phyloP scores from a whole-genome alignment of 148 eudicot species.

The Diospyros lotus region DNA sequence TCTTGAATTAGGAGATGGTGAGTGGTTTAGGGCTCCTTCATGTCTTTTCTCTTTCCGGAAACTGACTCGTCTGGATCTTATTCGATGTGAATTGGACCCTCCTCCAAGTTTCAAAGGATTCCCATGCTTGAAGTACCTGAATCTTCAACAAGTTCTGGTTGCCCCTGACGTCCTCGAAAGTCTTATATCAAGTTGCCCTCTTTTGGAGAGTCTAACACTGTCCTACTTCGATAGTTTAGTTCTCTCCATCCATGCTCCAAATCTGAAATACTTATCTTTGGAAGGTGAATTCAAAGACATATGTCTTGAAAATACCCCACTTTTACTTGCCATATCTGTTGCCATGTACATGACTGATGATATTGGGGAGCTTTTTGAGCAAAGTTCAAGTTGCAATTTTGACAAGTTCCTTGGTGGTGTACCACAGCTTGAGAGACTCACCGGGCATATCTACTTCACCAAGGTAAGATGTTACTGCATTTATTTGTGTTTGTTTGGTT shows the following conservation, averaged over 20 bases:
- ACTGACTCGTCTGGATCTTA: slow-evolving; percentile 48
- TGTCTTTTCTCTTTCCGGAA: slow-evolving; percentile 45
- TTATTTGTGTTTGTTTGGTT: not conserved
- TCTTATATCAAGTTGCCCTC: slow-evolving; percentile 48
- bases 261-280: slow-evolving; percentile 46
- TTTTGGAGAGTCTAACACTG: slow-evolving; percentile 52
- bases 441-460: slow-evolving; percentile 55
- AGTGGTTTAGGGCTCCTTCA: slow-evolving; percentile 56
- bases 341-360: slow-evolving; percentile 54
- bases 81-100: slow-evolving; percentile 59
- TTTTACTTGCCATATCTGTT: slow-evolving; percentile 38
- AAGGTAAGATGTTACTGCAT: slow-evolving; percentile 35
- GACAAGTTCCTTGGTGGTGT: slow-evolving; percentile 49
- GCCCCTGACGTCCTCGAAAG: slow-evolving; percentile 46
- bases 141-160: slow-evolving; percentile 51
- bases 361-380: slow-evolving; percentile 49
- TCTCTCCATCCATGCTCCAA: slow-evolving; percentile 47
- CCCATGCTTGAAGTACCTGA: slow-evolving; percentile 36
- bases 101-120: slow-evolving; percentile 48
- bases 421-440: slow-evolving; percentile 44
- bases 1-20: slow-evolving; percentile 48
- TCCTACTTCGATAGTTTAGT: slow-evolving; percentile 53
- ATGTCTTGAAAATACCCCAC: slow-evolving; percentile 42
- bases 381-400: slow-evolving; percentile 44
- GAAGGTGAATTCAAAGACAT: slow-evolving; percentile 61